Base-by-base conservation (phyloP, 768 basidiomycete species). In the Nidula microcarpa region DNA sequence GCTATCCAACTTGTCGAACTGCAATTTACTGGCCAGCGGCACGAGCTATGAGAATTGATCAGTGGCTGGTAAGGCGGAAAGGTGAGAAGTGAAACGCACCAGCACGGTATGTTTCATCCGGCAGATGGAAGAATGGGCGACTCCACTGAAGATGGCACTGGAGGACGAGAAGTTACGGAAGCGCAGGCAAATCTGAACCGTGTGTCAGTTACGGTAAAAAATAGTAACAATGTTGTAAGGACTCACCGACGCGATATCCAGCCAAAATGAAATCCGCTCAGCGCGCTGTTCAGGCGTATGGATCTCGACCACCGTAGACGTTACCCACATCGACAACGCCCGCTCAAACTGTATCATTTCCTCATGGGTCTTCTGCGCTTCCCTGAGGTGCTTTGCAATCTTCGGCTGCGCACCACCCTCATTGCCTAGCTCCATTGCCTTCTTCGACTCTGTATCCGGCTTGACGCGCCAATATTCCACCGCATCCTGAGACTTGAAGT, bases 81-180 rank as follows among this genome's bases (percentile, higher is more conserved):
- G 49, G 6, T n/a, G 34, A 18, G 46, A 30, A 39, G 46, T 3
- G 36, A 44, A 34, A 3, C 70, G 23, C 34, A 72, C 76, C 53
- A 72, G 36, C 39, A 73, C 64, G 8, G 72, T 72, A 35, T 62
- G 61, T 47, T 67, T 71, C 49, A 75, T 53, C 14, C 74, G 62
- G 33, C 67, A 62, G 13, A 80, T 66, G 6, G 71, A 62, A 1
- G 68, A 68, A 47, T 68, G 66, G n/a, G 69, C 71, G 33, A 82
- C 66, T 7, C 74, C 79, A 11, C 64, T 60, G 17, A 68, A 68
- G 13, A 82, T 73, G 33, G 71, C 59, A 50, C 70, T 68, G 13
- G 78, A 73, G 11, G 64, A 67, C 33, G 72, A 73, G 52, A 73
- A 81, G 53, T 83, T 81, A 35, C 76, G 71, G 23, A 77, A 61